Base-by-base conservation (phyloP, 2,329 filamentous ascomycete species). In the Aspergillus fijiensis region DNA sequence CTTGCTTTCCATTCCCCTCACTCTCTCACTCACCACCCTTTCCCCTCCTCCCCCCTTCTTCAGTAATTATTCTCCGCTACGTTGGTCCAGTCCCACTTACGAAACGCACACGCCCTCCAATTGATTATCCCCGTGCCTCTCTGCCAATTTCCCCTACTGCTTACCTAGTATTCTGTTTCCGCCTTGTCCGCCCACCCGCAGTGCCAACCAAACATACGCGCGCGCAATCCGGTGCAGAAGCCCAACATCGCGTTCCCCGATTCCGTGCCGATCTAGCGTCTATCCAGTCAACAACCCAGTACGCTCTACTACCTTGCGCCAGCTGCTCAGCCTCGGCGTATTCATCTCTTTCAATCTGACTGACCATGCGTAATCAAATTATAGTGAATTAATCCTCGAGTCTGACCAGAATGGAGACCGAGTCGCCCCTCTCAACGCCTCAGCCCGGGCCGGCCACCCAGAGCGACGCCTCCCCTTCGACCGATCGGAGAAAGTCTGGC, bases 401-500 rank as follows among this genome's bases (percentile, higher is more conserved):
- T 21, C 35, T 51, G 12, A 49, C 49, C 6, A 61, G 42, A 57
- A 70, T 70, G 68, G 67, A 68, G 49, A 57, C 59, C 53, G 68
- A 70, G 52, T 64, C 65, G 58, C 68, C 58, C 33, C 63, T 63
- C 48, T 66, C 67, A 3, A 66, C 63, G 45, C 65, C 67, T 12
- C 54, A 62, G 51, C 62, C 62, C 3, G 67, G 57, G 47, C 50
- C 55, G 27, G 39, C 39, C 39, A 63, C 63, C 59, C 62, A 63
- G 42, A 50, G 57, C 31, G 56, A 65, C 31, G 65, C 65, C 14
- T 69, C 69, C 25, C 67, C 69, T 16, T 64, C 68, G 19, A 66
- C 72, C 61, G 68, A 76, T 60, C 73, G 77, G 66, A 73, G 78
- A 64, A 79, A 77, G 64, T 81, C 79, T n/a, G 74, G 76, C 52